phyloP scores from a whole-genome alignment of 2,329 filamentous ascomycete species.

The Colletotrichum sp. region DNA sequence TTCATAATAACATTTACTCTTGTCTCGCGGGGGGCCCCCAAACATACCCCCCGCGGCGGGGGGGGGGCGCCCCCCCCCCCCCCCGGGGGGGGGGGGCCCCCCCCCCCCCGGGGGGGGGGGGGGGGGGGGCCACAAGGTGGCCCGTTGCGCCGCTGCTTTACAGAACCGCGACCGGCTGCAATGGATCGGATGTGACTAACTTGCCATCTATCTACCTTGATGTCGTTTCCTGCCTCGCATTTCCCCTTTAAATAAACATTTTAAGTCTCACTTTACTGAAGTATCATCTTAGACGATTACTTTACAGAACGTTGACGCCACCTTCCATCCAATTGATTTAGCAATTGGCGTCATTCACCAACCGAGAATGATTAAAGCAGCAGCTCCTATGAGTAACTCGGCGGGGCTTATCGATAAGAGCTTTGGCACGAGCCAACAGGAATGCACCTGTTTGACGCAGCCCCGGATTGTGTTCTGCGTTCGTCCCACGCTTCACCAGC shows the following conservation, averaged over 20 bases:
- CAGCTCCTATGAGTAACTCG: conserved; percentile 16
- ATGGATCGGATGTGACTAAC: not conserved
- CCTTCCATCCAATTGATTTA: not conserved
- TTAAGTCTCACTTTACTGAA: not conserved
- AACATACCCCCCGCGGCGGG: too few species aligned
- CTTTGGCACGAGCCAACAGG: conserved; percentile 18
- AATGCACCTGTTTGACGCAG: not conserved
- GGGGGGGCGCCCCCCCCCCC: too few species aligned
- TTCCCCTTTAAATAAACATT: not conserved
- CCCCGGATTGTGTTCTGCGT: not conserved
- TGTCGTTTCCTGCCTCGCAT: not conserved
- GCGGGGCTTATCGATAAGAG: conserved; percentile 25
- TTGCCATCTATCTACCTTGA: not conserved
- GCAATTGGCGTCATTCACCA: not conserved
- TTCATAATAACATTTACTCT: too few species aligned
- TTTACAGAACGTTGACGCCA: not conserved
- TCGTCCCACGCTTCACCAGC: not conserved
- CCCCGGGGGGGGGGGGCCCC: too few species aligned
- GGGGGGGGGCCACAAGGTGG: not conserved
- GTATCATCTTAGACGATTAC: not conserved
- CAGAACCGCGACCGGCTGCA: not conserved
- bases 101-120: too few species aligned
- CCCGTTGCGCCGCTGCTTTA: conserved; percentile 9
- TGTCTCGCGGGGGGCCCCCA: too few species aligned
- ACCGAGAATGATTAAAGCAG: not conserved